Conservation (phyloP, 805 yeast genomes). For the Yamadazyma nakazawae region DNA sequence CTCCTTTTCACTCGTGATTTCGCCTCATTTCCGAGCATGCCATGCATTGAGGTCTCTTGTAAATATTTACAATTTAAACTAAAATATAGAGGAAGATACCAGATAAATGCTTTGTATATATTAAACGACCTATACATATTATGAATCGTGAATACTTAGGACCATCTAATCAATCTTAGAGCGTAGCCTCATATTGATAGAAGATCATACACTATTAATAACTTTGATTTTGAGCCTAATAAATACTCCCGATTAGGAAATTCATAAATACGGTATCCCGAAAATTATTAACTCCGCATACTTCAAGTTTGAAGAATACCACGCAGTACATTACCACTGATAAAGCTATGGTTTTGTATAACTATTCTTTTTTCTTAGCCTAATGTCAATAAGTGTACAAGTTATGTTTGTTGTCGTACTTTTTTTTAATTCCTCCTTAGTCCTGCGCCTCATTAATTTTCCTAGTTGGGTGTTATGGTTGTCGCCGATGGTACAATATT, state of each 20-base stretch:
- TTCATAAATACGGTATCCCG: not conserved
- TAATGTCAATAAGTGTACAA: no score
- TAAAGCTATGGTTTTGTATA: no score
- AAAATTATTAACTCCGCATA: not conserved
- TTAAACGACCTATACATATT: no score
- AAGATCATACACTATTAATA: not conserved
- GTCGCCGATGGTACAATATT: not conserved
- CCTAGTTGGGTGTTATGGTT: not conserved
- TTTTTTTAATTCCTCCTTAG: not conserved
- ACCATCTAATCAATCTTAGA: no score
- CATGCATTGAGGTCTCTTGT: no score
- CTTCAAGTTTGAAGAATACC: not conserved
- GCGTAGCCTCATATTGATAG: not conserved
- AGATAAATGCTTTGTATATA: no score
- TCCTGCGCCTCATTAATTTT: conserved; percentile 2
- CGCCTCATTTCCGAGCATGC: not conserved
- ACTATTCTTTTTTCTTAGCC: not conserved
- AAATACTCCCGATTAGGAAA: conserved; percentile 4
- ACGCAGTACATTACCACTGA: no score
- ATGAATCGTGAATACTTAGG: no score
- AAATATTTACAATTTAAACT: no score
- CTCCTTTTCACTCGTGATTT: not conserved
- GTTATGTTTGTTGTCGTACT: no score
- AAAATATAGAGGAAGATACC: no score
- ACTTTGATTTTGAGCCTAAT: not conserved